A percentile compares a stretch with the other conserved stretches of the same genome.
Conservation (phyloP, 2,329 filamentous ascomycete genomes). For the Fragosphaeria purpurea region DNA sequence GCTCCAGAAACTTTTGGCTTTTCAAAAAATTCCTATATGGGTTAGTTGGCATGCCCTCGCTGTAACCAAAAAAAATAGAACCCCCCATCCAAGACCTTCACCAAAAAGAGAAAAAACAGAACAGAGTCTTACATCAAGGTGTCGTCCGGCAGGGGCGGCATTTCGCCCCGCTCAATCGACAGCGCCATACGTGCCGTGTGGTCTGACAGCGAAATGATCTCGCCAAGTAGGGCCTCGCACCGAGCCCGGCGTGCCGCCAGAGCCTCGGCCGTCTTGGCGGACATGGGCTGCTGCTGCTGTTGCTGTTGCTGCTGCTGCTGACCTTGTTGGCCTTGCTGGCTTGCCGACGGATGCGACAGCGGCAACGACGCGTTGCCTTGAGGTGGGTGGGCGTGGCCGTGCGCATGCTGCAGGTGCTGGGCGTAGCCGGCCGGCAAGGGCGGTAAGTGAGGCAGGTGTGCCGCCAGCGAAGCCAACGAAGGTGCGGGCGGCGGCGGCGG, state of each 20-base stretch:
- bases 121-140: constrained; percentile 6
- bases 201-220: constrained; percentile 32
- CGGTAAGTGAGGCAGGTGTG: constrained; percentile 8
- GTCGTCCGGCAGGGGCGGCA: constrained; percentile 13
- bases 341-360: background rate
- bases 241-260: constrained; percentile 10
- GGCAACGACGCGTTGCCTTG: background rate
- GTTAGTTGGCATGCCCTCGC: background rate
- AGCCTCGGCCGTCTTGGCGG: constrained; percentile 10
- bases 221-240: constrained; percentile 23
- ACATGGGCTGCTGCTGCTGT: constrained; percentile 5
- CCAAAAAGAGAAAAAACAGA: background rate
- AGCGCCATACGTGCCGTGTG: constrained; percentile 33
- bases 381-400: background rate
- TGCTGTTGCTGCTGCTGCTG: background rate
- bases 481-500: constrained; percentile 8
- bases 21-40: constrained; percentile 9
- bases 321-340: background rate
- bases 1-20: constrained; percentile 14
- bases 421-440: constrained; percentile 2
- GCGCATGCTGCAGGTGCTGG: background rate
- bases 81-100: no score
- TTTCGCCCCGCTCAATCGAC: constrained; percentile 17
- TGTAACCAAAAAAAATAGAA: background rate
- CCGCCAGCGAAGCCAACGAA: constrained; percentile 9